phyloP scores from a whole-genome alignment of 73 alveolate species.

The Urostyla sp. region DNA sequence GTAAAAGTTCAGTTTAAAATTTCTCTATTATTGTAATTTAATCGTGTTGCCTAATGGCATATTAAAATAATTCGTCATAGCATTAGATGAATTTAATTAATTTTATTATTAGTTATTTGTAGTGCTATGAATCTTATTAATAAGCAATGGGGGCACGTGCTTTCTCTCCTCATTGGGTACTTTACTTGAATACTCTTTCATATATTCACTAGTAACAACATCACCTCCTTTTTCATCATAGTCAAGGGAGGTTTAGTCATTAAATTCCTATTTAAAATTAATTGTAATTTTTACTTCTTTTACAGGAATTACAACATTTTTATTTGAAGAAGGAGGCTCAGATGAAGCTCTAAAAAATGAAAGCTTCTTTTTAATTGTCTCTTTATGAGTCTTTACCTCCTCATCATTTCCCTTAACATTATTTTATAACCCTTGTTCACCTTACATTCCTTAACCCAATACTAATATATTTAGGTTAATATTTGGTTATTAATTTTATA shows the following conservation, averaged over 20 bases:
- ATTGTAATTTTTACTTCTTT: constrained; percentile 8
- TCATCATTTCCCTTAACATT: neutral
- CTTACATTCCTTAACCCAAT: constrained; percentile 31
- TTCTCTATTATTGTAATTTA: neutral
- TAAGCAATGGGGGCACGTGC: constrained; percentile 22
- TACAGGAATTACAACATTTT: constrained; percentile 48
- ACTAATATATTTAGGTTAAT: constrained; percentile 17
- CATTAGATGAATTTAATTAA: constrained; percentile 12
- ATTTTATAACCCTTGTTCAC: neutral
- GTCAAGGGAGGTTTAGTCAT: constrained; percentile 24
- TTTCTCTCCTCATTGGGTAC: neutral
- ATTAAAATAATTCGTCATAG: constrained; percentile 36
- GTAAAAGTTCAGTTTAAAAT: constrained; percentile 25
- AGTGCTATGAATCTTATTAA: constrained; percentile 30
- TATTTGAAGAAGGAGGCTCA: constrained; percentile 54
- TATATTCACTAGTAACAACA: constrained; percentile 22
- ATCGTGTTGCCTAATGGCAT: constrained; percentile 46
- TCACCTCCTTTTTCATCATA: constrained; percentile 34
- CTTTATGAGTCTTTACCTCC: too few species aligned
- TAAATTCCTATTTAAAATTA: neutral
- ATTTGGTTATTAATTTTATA: constrained; percentile 7
- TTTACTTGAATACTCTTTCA: neutral
- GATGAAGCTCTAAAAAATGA: constrained; percentile 45
- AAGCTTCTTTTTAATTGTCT: constrained; percentile 10
- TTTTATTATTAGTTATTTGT: neutral